Conservation (phyloP, 306 rosid species). For the Aeschynomene evenia region DNA sequence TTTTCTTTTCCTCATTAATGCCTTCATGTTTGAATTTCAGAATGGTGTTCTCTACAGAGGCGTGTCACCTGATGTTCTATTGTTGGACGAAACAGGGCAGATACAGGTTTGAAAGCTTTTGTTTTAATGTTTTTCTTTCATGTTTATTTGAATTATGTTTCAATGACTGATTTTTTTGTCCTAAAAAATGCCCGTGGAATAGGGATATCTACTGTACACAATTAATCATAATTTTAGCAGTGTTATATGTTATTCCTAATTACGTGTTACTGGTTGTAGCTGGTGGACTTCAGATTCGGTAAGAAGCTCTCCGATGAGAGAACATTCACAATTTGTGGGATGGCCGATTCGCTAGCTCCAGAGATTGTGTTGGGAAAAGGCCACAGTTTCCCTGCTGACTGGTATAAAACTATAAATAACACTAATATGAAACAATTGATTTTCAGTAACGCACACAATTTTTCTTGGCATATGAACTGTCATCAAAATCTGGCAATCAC, state of each 20-base stretch:
- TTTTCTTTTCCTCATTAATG: conserved; percentile 4
- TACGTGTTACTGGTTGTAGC: conserved; percentile 43
- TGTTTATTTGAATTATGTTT: conserved; percentile 26
- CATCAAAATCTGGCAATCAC: conserved; percentile 2
- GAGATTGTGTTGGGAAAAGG: conserved; percentile 95
- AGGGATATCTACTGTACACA: neutral
- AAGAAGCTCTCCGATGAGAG: conserved; percentile 68
- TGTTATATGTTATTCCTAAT: conserved; percentile 16
- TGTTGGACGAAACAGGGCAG: conserved; percentile 79
- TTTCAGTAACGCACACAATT: conserved; percentile 11
- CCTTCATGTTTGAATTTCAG: conserved; percentile 61
- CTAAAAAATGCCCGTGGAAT: neutral
- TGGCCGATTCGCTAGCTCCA: conserved; percentile 84
- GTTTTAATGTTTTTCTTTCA: conserved; percentile 14
- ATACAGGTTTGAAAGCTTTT: conserved; percentile 57
- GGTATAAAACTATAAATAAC: conserved; percentile 73
- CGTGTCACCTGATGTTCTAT: conserved; percentile 79
- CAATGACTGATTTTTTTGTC: conserved; percentile 1
- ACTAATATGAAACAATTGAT: conserved; percentile 25
- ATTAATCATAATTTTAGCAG: conserved; percentile 18
- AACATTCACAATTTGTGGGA: conserved; percentile 91
- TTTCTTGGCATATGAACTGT: conserved; percentile 1
- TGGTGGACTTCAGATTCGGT: conserved; percentile 90
- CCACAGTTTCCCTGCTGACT: conserved; percentile 89
- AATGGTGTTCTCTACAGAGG: conserved; percentile 92